Base-by-base conservation (phyloP, 768 basidiomycete genomes). In the Leccinum barrowsii region DNA sequence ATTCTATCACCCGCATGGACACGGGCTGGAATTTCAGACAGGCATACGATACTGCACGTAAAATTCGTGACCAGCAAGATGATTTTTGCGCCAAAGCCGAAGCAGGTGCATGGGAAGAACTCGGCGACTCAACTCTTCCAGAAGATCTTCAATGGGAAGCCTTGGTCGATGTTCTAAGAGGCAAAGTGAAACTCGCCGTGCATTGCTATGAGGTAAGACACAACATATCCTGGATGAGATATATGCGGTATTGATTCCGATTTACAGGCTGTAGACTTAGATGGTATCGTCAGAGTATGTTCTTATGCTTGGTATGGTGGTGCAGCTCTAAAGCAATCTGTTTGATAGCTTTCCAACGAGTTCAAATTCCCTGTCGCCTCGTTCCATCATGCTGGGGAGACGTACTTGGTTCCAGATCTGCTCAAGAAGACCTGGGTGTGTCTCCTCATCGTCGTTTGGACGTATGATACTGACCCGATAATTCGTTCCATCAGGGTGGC, bases 311-410 rank as follows among this genome's bases (percentile, higher is more conserved):
- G 17, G n/a, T 13, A 7, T 22, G 2, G 13, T 7, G 28, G 28
- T 40, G 12, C 48, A 17, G 30, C 21, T 22, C 7, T 15, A 12
- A 28, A 26, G 26, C 22, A 32, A 57, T 54, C 7, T 12, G 13
- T 19, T 22, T 6, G 37, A 19, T 60, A 90, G 82, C 78, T 92
- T 35, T 84, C 90, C 32, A 90, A 94, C 65, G 91, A 94, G 68
- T 94, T 92, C 80, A 80, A 86, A 64, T 91, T 91, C 70, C 82
- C 85, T 6, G 80, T 92, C 55, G 84, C 89, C 4, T 85, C 86
- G 2, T 83, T 92, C 68, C 91, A 92, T 65, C 84, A 87, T 60
- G 91, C 92, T 2, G 84, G 85, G 58, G 90, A 94, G 65, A 86
- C 91, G 0, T 94, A 89, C 66, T 82, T 94, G 11, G 87, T 94